Conservation (phyloP, 163 green algal genomes). For the Scenedesmus sp. region DNA sequence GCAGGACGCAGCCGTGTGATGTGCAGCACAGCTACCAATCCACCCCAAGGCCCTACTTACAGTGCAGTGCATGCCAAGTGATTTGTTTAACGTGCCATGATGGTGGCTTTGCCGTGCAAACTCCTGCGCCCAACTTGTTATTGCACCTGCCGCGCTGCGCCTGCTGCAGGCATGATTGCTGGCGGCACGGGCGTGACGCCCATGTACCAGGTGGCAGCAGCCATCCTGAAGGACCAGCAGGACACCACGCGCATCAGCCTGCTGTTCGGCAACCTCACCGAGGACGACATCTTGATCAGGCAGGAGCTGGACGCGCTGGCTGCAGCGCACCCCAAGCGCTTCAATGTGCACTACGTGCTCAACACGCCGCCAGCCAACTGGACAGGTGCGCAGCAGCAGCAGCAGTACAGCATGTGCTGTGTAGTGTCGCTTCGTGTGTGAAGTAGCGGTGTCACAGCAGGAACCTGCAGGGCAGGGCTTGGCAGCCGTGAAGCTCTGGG, state of each 20-base stretch:
- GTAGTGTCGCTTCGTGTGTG: too few species aligned
- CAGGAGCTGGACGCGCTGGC: constrained; percentile 81
- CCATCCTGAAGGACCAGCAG: constrained; percentile 84
- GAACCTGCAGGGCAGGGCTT: too few species aligned
- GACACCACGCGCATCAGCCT: constrained; percentile 88
- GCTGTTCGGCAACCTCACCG: constrained; percentile 91
- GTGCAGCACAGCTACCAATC: too few species aligned
- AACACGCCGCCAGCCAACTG: constrained; percentile 77
- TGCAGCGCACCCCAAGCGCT: constrained; percentile 59
- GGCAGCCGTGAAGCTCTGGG: too few species aligned
- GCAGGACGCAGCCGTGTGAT: neutral
- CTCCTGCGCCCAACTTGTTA: neutral
- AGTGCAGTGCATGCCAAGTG: too few species aligned
- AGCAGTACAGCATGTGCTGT: neutral
- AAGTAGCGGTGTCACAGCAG: too few species aligned
- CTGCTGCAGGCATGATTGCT: constrained; percentile 84
- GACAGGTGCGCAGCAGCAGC: constrained; percentile 53
- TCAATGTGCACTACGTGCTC: constrained; percentile 86
- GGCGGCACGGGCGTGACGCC: constrained; percentile 97
- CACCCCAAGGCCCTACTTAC: too few species aligned
- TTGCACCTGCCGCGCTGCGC: neutral
- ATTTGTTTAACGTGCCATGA: too few species aligned
- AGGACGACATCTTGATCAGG: constrained; percentile 93
- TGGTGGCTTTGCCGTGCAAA: too few species aligned
- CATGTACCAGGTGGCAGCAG: constrained; percentile 93